Base-by-base conservation (phyloP, 208 protist species). In the Zelonia costaricensis region DNA sequence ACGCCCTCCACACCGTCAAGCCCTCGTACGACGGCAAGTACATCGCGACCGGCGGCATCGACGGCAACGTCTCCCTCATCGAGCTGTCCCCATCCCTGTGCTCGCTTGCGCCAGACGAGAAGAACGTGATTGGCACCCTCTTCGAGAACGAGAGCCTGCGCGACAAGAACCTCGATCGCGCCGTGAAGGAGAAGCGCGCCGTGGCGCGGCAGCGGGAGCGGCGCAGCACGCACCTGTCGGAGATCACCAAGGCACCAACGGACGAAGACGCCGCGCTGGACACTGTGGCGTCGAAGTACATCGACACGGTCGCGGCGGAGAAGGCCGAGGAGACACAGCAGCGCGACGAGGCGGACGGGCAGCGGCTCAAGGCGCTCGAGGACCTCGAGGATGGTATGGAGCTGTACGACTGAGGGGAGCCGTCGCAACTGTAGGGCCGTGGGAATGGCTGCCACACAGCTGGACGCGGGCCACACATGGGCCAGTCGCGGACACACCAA, bases 81-180 rank as follows among this genome's bases (percentile, higher is more conserved):
- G 94, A 98, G 74, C 80, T 98, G n/a, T 97, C 90, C 12, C 87
- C 86, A 2, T 87, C 86, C n/a, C 89, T 98, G 23, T 84, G 71
- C 72, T 86, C 72, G 8, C 52, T 84, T 31, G 91, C 91, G 43
- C 35, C 62, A 2, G 91, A 98, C 51, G 96, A 98, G 76, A 96
- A 97, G 80, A 80, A 72, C 30, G 62, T 77, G 20, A 94, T 98
- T 61, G 82, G 82, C 16, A 85, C 85, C 28, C 83, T 98, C 44
- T 91, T 98, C 45, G 93, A 98, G 63, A 95, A 97, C 40, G 88
- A 97, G 73, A 89, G 91, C 61, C 80, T 91, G 52, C 83, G 93
- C 25, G 96, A 98, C 76, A 98, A 97, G 74, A 97, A 96, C 57
- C 62, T 98, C 36, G 84, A 97, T 59, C 88, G 94, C 43, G 86